Base-by-base conservation (phyloP, 805 yeast species). In the Debaryomyces tyrocola region DNA sequence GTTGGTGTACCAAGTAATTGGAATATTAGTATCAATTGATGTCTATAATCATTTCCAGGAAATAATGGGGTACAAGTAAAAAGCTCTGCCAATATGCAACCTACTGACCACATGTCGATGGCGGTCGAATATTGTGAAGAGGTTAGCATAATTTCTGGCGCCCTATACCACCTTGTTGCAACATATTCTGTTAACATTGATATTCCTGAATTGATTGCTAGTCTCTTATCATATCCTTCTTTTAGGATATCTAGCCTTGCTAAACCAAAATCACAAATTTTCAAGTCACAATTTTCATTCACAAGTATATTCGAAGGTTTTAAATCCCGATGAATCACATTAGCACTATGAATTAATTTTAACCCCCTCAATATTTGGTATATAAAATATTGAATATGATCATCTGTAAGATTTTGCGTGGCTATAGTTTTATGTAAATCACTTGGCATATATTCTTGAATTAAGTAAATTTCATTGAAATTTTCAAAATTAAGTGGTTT, bases 101-200 rank as follows among this genome's bases (percentile, higher is more conserved):
- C 94, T 35, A 85, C 83, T 0, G 90, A 82, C 94, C 94, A 87
- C 12, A 86, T 73, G 59, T 87, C 94, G 49, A 87, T 84, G 0
- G 90, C 88, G 7, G 85, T 81, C 2, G 91, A 79, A 53, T 87
- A 87, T 56, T 83, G 84, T 35, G 87, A 83, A 49, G 79, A 75
- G 0, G 88, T 80, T 21, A 87, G 66, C 92, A 87, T 87, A 47
- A 87, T 84, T 62, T 87, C 94, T 0, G 92, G 92, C 0, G 92
- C 92, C 44, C 94, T 69, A 60, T 87, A 87, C 92, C 92, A 87
- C 55, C 94, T 70, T 7, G 94, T 87, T 2, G 92, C 92, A 3
- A 87, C 94, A 54, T 87, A 87, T 59, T 87, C 92, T 0, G 92
- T 87, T 70, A 86, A 70, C 52, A 78, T 77, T 0, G 85, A 62